These are phyloP conservation scores for Quercus lobata DNA, from an alignment of 331 rosid species.

Conservation along the genomic window DNA sequence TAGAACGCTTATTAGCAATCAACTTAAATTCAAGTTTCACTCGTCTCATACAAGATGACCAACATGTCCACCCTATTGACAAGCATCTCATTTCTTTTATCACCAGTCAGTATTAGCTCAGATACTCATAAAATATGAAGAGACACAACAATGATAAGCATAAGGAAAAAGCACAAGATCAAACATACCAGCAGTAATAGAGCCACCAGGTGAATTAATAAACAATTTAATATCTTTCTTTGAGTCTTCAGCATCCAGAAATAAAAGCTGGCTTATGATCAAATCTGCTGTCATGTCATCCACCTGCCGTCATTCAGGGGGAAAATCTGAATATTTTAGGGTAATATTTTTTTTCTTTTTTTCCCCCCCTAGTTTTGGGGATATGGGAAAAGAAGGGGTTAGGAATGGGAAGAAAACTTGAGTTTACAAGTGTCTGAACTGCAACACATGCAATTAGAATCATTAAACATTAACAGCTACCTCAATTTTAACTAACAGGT, in stretches of 20 bases:
- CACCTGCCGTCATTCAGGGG: conserved; percentile 46
- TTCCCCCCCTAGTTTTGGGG: neutral
- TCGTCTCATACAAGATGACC: neutral
- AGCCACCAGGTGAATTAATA: conserved; percentile 97
- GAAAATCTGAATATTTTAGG: neutral
- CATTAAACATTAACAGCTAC: conserved; percentile 1
- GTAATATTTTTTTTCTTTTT: neutral
- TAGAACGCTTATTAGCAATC: too few species aligned
- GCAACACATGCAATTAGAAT: neutral
- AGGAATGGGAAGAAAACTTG: neutral
- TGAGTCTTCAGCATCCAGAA: conserved; percentile 90
- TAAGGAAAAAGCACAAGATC: neutral
- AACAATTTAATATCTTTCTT: conserved; percentile 77
- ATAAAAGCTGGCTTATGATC: conserved; percentile 77
- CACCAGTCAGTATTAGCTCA: neutral
- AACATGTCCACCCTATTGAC: neutral
- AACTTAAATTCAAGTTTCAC: neutral
- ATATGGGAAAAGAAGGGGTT: neutral
- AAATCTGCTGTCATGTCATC: conserved; percentile 93
- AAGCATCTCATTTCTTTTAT: neutral
- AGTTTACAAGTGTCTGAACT: neutral
- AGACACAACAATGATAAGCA: neutral
- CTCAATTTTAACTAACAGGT: neutral
- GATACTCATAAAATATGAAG: neutral
- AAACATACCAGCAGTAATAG: conserved; percentile 84